Percentiles rank a stretch among this genome's conserved stretches.
Evolutionary conservation across 2,329 filamentous ascomycete genomes (phyloP).

Genomic region (Drechmeria coniospora): DNA sequence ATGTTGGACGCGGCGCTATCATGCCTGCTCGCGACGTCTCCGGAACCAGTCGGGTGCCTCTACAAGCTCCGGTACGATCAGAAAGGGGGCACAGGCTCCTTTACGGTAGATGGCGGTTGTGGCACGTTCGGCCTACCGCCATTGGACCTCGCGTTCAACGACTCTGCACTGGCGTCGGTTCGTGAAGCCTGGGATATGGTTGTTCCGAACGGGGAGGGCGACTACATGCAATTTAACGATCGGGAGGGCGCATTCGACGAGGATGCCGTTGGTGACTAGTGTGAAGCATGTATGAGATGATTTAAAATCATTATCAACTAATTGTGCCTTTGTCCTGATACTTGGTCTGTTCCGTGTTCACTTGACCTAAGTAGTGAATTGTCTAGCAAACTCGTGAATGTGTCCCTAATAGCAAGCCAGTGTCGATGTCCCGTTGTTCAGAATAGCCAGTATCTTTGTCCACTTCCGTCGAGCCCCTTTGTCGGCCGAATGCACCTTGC

Average conservation of each 20-base stretch:
- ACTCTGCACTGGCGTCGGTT: constrained; percentile 51
- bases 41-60: constrained; percentile 19
- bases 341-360: too few species aligned
- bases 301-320: neutral
- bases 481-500: too few species aligned
- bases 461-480: too few species aligned
- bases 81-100: constrained; percentile 11
- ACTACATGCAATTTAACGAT: constrained; percentile 68
- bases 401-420: too few species aligned
- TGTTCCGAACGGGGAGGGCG: constrained; percentile 29
- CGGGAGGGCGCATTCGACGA: too few species aligned
- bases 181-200: constrained; percentile 54
- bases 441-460: too few species aligned
- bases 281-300: constrained; percentile 19
- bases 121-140: constrained; percentile 43
- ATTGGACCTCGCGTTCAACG: constrained; percentile 59
- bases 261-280: constrained; percentile 40
- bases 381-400: too few species aligned
- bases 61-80: constrained; percentile 44
- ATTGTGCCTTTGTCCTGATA: neutral
- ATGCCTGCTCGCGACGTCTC: constrained; percentile 18
- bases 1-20: constrained; percentile 24
- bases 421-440: too few species aligned
- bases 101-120: constrained; percentile 24
- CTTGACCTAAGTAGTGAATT: too few species aligned